Evolutionary conservation across 805 yeast species (phyloP).

Genomic region (Vanderwaltozyma tropicalis): DNA sequence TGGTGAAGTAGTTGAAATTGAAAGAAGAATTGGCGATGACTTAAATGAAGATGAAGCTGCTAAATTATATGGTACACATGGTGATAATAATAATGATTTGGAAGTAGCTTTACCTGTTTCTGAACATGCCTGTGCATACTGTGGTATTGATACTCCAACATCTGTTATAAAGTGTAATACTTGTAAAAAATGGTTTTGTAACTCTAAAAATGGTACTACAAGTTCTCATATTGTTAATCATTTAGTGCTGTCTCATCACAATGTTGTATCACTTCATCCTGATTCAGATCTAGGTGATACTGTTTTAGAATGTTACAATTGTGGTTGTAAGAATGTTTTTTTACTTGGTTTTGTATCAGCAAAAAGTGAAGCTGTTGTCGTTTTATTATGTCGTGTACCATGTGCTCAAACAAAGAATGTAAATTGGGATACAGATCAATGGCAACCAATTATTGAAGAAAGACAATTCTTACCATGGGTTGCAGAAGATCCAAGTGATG

Average conservation of each 20-base stretch:
- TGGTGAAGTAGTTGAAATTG: neutral
- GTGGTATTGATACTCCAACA: slow-evolving; percentile 57
- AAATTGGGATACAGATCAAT: slow-evolving; percentile 78
- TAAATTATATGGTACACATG: neutral
- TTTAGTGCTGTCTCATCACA: slow-evolving; percentile 70
- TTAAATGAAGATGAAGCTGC: neutral
- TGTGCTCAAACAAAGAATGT: slow-evolving; percentile 69
- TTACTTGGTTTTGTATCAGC: slow-evolving; percentile 81
- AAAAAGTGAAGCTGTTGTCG: slow-evolving; percentile 76
- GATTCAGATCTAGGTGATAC: slow-evolving; percentile 83
- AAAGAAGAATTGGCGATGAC: neutral
- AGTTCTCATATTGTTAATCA: slow-evolving; percentile 83
- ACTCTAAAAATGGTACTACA: slow-evolving; percentile 45
- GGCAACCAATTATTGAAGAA: slow-evolving; percentile 81
- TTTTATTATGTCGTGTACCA: slow-evolving; percentile 76
- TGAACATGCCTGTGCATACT: slow-evolving; percentile 50
- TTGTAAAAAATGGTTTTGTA: slow-evolving; percentile 87
- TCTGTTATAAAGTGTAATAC: slow-evolving; percentile 65
- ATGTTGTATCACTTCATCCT: slow-evolving; percentile 61
- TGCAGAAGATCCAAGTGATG: slow-evolving; percentile 58
- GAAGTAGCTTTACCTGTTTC: slow-evolving; percentile 9
- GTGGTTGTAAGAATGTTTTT: slow-evolving; percentile 75
- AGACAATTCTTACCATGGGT: slow-evolving; percentile 76
- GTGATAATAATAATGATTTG: neutral
- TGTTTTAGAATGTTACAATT: slow-evolving; percentile 77